These are phyloP conservation scores for Batrachochytrium dendrobatidis DNA, from an alignment of 371 early-diverging fungal species.

Conservation along the genomic window DNA sequence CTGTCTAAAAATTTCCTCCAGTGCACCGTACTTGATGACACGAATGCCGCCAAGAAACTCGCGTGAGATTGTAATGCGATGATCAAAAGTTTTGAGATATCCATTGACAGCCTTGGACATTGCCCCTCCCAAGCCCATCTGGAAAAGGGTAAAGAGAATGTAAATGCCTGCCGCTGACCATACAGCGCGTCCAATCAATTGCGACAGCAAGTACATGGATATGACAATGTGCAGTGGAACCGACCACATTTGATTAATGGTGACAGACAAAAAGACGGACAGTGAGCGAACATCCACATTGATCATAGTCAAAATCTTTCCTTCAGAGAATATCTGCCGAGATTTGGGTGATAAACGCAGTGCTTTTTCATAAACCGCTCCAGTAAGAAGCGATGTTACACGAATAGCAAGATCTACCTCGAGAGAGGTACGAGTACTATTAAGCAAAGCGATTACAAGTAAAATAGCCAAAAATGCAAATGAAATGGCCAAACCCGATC, in stretches of 20 bases:
- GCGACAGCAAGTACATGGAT: slow-evolving; percentile 1
- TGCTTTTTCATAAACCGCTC: slow-evolving; percentile 55
- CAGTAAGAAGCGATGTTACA: slow-evolving; percentile 38
- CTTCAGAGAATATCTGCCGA: slow-evolving; percentile 46
- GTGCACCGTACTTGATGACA: slow-evolving; percentile 24
- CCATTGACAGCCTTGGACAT: neutral
- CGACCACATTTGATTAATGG: slow-evolving; percentile 12
- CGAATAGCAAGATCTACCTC: neutral
- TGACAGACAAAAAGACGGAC: slow-evolving; percentile 26
- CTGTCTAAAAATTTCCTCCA: slow-evolving; percentile 31
- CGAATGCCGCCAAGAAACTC: slow-evolving; percentile 35
- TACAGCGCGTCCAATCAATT: slow-evolving; percentile 9
- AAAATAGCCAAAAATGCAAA: neutral
- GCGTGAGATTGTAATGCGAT: slow-evolving; percentile 31
- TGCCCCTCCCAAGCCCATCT: neutral
- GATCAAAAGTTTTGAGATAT: slow-evolving; percentile 1
- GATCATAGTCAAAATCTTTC: slow-evolving; percentile 75
- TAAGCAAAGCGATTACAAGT: neutral
- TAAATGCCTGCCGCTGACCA: neutral
- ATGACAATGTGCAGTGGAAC: neutral
- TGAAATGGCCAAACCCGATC: neutral
- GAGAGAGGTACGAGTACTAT: too few species aligned
- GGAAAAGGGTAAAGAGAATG: neutral
- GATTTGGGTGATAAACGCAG: slow-evolving; percentile 47
- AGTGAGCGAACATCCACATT: slow-evolving; percentile 71